Evolutionary conservation across 305 asterid species (phyloP), one percentile per base, ranked within the genome.

Genomic region (Fraxinus latifolia): DNA sequence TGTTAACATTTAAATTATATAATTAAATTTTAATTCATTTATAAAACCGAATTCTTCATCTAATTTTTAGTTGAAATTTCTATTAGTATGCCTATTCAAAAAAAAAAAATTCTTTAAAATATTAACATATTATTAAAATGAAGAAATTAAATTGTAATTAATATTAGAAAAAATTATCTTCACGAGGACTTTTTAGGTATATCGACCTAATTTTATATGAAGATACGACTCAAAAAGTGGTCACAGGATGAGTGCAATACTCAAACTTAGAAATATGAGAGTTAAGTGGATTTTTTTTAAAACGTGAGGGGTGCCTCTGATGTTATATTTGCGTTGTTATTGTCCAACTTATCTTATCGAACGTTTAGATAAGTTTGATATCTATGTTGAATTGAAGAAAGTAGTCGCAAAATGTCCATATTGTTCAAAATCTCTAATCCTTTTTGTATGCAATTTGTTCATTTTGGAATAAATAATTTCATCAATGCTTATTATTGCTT

Each of bases 401-500:
- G 39, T 15, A 62, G 31, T 42, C 36, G 39, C 39, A 60, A 34
- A 65, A 23, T 78, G 62, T 7, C 53, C 27, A 23, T 77, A 27
- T 58, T 74, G 23, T 9, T 15, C 25, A 44, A 7, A 44, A 75
- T 50, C 32, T 76, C 60, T 77, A 19, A 27, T 75, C 65, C 19
- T 50, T 50, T 50, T 75, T 19, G 25, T 62, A 5, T 21, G 15
- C 74, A 68, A 67, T 78, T 68, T 44, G 81, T 62, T 72, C 77
- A 72, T 36, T 23, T 50, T 81, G 42, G 79, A 75, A 79, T 82
- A 76, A 77, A 47, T 34, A 79, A 74, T 74, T 65, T 74, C 27
- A 50, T 44, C 82, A 50, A 79, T 76, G 80, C 77, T 76, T 14
- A 60, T 60, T 79, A 34, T 77, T 60, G 82, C 88, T 85, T 37